phyloP scores from a whole-genome alignment of 495 filamentous ascomycete species.

The Podospora didyma region DNA sequence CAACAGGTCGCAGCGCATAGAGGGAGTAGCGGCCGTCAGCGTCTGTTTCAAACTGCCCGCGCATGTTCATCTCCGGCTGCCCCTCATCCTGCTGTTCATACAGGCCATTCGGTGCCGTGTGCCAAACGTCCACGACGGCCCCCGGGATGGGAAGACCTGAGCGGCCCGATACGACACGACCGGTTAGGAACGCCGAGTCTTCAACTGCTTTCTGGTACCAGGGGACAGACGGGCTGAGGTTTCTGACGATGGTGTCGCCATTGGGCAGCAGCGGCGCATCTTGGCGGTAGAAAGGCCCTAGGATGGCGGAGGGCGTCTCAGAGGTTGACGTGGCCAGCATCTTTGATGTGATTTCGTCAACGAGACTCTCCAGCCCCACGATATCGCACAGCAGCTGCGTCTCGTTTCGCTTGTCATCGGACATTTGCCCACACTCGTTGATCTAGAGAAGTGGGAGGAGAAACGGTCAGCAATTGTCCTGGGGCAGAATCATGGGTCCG shows the following conservation, averaged over 20 bases:
- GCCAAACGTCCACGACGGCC: conserved; percentile 72
- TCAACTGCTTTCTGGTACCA: conserved; percentile 44
- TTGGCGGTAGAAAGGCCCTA: conserved; percentile 75
- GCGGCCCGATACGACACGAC: conserved; percentile 48
- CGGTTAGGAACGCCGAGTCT: conserved; percentile 59
- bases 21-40: conserved; percentile 61
- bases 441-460: conserved; percentile 39
- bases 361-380: conserved; percentile 63
- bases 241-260: conserved; percentile 56
- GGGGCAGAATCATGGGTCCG: neutral
- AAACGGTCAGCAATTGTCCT: conserved; percentile 5
- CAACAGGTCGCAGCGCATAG: conserved; percentile 63
- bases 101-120: conserved; percentile 69
- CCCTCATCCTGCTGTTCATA: conserved; percentile 74
- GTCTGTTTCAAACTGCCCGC: conserved; percentile 67
- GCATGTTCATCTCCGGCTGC: conserved; percentile 72
- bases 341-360: conserved; percentile 75
- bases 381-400: conserved; percentile 68
- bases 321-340: conserved; percentile 40
- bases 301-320: conserved; percentile 66
- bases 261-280: conserved; percentile 61
- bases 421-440: conserved; percentile 72
- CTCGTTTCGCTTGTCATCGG: conserved; percentile 67
- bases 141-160: conserved; percentile 57
- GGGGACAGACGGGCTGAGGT: conserved; percentile 19